These are phyloP conservation scores for Aspergillus novofumigatus DNA, from an alignment of 2,329 filamentous ascomycete genomes.

Conservation along the genomic window DNA sequence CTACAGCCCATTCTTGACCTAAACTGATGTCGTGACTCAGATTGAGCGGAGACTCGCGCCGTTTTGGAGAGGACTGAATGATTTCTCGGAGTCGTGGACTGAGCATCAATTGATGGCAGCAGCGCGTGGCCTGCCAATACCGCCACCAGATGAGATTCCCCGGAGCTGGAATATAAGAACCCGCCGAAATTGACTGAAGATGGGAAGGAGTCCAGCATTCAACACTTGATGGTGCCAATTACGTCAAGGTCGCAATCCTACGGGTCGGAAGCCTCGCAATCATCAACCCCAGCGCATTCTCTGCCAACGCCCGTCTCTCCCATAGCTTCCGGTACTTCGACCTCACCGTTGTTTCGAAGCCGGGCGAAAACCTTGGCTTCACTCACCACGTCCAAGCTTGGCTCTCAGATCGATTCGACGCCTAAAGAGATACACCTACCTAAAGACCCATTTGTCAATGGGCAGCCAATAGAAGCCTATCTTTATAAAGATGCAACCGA, in stretches of 20 bases:
- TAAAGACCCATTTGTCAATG: slow-evolving; percentile 82
- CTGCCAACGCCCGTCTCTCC: slow-evolving; percentile 57
- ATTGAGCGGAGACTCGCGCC: slow-evolving; percentile 89
- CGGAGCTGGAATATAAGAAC: slow-evolving; percentile 58
- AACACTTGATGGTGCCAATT: slow-evolving; percentile 75
- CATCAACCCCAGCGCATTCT: slow-evolving; percentile 60
- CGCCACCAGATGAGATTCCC: slow-evolving; percentile 78
- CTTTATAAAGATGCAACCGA: slow-evolving; percentile 88
- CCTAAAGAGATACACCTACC: slow-evolving; percentile 77
- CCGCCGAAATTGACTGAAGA: slow-evolving; percentile 42
- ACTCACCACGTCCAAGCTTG: slow-evolving; percentile 70
- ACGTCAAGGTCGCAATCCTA: slow-evolving; percentile 71
- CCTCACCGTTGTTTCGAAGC: slow-evolving; percentile 65
- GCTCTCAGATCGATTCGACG: slow-evolving; percentile 64
- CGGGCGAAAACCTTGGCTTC: slow-evolving; percentile 86
- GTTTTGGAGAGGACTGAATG: slow-evolving; percentile 91
- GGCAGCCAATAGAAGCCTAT: slow-evolving; percentile 87
- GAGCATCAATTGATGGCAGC: slow-evolving; percentile 94
- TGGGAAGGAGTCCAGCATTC: slow-evolving; percentile 53
- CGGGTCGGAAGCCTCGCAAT: slow-evolving; percentile 67
- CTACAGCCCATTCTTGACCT: neutral
- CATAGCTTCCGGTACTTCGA: slow-evolving; percentile 46
- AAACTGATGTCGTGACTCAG: slow-evolving; percentile 47
- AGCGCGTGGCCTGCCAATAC: slow-evolving; percentile 77
- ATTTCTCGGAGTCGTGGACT: slow-evolving; percentile 83